Base-by-base conservation (phyloP, 805 yeast genomes). In the Starmera amethionina region DNA sequence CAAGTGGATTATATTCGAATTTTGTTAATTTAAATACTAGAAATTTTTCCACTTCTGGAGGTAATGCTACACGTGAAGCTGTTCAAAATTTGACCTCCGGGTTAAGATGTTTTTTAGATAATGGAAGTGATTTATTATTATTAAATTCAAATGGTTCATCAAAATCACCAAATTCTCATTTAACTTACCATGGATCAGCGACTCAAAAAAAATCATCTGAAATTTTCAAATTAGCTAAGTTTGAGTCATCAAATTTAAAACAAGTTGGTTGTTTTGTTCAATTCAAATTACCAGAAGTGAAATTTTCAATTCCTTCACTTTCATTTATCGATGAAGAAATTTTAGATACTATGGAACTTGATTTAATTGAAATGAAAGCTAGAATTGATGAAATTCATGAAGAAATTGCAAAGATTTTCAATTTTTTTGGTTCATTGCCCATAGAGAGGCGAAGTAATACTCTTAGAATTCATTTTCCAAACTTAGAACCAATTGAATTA, bases 381-480 rank as follows among this genome's bases (percentile, higher is more conserved):
- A 64, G 67, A 42, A 52, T 73, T 30, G 65, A 62, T 15, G 67
- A 64, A 31, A 59, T 78, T 29, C 58, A 65, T 46, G 54, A 61
- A 18, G 72, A 71, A 45, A 60, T 77, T 37, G 49, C 60, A 33
- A 53, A 55, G 35, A 64, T 76, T 32, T 64, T 76, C 43, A 73
- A 77, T 28, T 49, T 56, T 4, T 73, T 79, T 42, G 93, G 93
- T 3, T 77, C 78, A 45, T 72, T 78, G 46, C 87, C 84, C 8
- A 64, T 82, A 40, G 65, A 76, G 36, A 59, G 73, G 40, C 66
- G 65, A 36, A 51, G 60, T 32, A 55, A 61, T 11, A 61, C 66
- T 28, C 58, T 77, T 39, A 63, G 80, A 47, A 74, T 80, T 12
- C 80, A 74, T 54, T 84, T 86, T 62, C 87, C 90, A 30, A 83